phyloP scores from a whole-genome alignment of 768 basidiomycete genomes.

The Boletus vermiculosoides region DNA sequence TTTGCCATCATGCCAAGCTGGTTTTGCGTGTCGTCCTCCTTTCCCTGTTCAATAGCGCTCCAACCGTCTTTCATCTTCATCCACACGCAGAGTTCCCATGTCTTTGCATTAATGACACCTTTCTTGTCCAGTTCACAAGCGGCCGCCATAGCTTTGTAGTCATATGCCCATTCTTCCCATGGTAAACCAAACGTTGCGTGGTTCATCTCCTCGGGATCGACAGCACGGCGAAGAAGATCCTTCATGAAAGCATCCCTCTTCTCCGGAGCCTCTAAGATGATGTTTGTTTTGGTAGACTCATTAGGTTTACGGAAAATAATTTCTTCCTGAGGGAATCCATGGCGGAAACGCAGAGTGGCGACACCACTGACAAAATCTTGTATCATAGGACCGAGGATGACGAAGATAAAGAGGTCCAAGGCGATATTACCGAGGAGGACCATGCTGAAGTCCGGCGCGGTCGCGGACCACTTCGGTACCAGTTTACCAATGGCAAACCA shows the following conservation, averaged over 20 bases:
- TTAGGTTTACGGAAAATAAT: conserved; percentile 33
- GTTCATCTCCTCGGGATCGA: conserved; percentile 32
- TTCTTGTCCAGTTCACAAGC: conserved; percentile 23
- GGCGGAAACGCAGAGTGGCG: conserved; percentile 22
- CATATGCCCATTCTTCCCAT: conserved; percentile 35
- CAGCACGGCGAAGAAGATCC: conserved; percentile 28
- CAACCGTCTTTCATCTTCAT: conserved; percentile 31
- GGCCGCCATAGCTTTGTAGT: conserved; percentile 29
- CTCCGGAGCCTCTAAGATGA: conserved; percentile 24
- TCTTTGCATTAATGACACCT: conserved; percentile 20
- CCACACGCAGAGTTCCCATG: conserved; percentile 34
- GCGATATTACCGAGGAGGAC: conserved; percentile 25
- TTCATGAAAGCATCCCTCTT: conserved; percentile 27
- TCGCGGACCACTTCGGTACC: conserved; percentile 6
- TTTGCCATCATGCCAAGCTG: conserved; percentile 31
- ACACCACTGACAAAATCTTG: conserved; percentile 21
- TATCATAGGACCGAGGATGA: conserved; percentile 26
- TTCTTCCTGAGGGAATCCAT: conserved; percentile 30
- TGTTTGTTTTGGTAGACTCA: conserved; percentile 24
- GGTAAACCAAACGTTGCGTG: conserved; percentile 25
- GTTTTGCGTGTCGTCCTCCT: conserved; percentile 18
- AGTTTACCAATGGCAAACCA: conserved; percentile 26
- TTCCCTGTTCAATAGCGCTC: conserved; percentile 30
- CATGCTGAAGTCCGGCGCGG: conserved; percentile 16
- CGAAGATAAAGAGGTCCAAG: conserved; percentile 28